Base-by-base conservation (phyloP, 2,329 filamentous ascomycete species). In the Ophiognomonia clavigignenti-juglandacearum region DNA sequence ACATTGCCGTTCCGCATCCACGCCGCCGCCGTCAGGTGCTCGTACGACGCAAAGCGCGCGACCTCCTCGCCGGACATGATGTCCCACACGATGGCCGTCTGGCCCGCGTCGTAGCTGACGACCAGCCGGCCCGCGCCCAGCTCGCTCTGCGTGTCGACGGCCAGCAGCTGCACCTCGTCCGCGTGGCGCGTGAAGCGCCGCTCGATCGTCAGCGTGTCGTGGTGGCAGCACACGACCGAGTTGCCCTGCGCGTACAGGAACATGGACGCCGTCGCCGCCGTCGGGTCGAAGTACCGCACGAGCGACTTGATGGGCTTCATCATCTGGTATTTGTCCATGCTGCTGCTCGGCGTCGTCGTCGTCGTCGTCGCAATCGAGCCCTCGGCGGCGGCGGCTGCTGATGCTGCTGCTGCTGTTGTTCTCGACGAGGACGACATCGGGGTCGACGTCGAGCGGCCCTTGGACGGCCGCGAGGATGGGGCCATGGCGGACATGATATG, bases 1-100 rank as follows among this genome's bases (percentile, higher is more conserved):
- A 98, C 85, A 68, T 96, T 95, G 45, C 93, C 93, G 68, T 96
- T 96, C 37, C 85, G 80, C 91, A 98, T 96, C 89, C 93, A 98
- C 11, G 87, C 77, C 31, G 91, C 92, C 24, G 88, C 85, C 19
- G 83, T 84, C 53, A 97, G 77, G 55, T 87, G 81, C 60, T 95
- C 89, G 61, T 95, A 96, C 0, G 91, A 93, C 20, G 85, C 84
- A 69, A 97, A 97, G n/a, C 91, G 80, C 32, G 92, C 84, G 49
- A 96, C 78, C 66, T 96, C 90, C 50, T 90, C 83, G 40, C 93
- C 93, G 0, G 89, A 95, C 70, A 95, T 82, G 51, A 96, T 75
- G 67, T 98, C 92, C 93, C 93, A 98, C 7, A 97, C 88, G 61
- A 97, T 96, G 4, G 91, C 89, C 1, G 88, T 96, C 65, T 92